Conservation (phyloP, 441 rosid species). For the Croton laevigatus region DNA sequence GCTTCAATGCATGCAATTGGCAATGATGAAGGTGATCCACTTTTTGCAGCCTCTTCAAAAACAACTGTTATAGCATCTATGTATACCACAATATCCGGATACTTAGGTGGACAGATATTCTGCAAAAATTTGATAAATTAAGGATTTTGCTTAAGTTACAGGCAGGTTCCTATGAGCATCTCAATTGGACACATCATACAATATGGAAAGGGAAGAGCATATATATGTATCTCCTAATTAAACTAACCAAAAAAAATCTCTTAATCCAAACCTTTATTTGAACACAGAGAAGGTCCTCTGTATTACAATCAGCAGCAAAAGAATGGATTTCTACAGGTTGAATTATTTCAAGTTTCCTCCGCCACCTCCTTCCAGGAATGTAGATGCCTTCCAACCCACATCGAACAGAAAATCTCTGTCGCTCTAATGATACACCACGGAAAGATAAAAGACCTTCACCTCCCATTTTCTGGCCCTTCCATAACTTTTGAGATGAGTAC, state of each 20-base stretch:
- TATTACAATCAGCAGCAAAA: constrained; percentile 86
- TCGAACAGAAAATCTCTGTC: constrained; percentile 83
- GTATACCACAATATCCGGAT: constrained; percentile 69
- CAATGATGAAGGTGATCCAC: constrained; percentile 63
- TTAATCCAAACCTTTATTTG: constrained; percentile 76
- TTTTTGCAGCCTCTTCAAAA: constrained; percentile 77
- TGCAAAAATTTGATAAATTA: constrained; percentile 35
- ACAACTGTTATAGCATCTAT: constrained; percentile 90
- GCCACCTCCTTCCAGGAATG: constrained; percentile 95
- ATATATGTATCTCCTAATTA: neutral
- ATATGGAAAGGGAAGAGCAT: neutral
- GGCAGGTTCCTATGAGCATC: neutral
- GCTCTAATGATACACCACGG: constrained; percentile 84
- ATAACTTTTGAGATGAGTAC: constrained; percentile 49
- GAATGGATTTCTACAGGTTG: constrained; percentile 90
- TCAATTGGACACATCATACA: neutral
- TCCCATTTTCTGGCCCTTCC: constrained; percentile 44
- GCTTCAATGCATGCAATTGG: constrained; percentile 96
- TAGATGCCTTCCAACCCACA: constrained; percentile 97
- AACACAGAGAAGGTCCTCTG: constrained; percentile 93
- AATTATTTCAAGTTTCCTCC: constrained; percentile 87
- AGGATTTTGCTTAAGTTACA: neutral
- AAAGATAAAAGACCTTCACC: constrained; percentile 76
- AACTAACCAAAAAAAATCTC: neutral
- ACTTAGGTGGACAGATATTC: constrained; percentile 77